Conservation (phyloP, 208 protist genomes). For the Balamuthia mandrillaris region DNA sequence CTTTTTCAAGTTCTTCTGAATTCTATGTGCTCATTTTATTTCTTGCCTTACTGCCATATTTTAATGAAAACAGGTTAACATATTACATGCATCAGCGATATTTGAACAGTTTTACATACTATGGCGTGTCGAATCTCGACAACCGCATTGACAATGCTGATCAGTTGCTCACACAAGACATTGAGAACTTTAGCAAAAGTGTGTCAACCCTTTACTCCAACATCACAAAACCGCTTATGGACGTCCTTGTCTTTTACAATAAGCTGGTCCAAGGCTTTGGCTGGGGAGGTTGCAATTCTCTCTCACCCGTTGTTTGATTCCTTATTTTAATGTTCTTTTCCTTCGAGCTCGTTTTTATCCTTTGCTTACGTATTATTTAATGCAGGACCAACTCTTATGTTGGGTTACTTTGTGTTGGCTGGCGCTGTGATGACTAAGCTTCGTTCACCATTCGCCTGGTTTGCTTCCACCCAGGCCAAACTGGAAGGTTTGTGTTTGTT, state of each 20-base stretch:
- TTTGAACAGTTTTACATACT: constrained; percentile 29
- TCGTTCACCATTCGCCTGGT: not conserved
- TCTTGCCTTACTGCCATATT: no score
- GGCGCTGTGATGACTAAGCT: not conserved
- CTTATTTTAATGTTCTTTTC: not conserved
- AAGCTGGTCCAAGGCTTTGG: not conserved
- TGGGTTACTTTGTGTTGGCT: not conserved
- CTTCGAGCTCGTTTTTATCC: not conserved
- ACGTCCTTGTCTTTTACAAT: constrained; percentile 6
- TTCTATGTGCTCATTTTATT: not conserved
- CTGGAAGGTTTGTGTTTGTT: not conserved
- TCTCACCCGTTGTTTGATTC: not conserved
- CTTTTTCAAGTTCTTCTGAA: not conserved
- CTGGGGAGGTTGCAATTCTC: not conserved
- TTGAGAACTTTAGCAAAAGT: not conserved
- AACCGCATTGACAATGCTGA: constrained; percentile 20
- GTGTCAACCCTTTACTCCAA: constrained; percentile 14
- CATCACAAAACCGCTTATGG: constrained; percentile 15
- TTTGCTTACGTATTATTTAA: not conserved
- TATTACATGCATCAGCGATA: not conserved
- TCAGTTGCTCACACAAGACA: constrained; percentile 15
- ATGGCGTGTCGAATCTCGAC: constrained; percentile 27
- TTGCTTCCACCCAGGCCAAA: not conserved
- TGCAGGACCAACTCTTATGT: not conserved
- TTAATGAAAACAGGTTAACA: not conserved